Percentiles rank a stretch among this genome's conserved stretches.
Conservation (phyloP, 1,284 basidiomycete genomes). For the Neolentinus lepideus region DNA sequence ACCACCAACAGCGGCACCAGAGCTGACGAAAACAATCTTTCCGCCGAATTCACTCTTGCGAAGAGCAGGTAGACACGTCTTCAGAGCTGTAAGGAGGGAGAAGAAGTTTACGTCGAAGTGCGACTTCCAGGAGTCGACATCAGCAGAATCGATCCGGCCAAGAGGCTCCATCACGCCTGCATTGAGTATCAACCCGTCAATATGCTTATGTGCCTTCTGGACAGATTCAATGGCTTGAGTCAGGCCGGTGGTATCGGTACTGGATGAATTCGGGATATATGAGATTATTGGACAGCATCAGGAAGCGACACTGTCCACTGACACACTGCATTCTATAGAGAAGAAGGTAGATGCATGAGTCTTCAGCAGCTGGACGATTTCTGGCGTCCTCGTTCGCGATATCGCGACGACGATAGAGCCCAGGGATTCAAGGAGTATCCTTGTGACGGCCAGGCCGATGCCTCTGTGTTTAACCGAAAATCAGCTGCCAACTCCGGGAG, state of each 20-base stretch:
- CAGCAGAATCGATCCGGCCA: conserved; percentile 29
- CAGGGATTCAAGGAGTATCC: conserved; percentile 53
- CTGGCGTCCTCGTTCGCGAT: conserved; percentile 60
- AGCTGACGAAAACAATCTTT: conserved; percentile 72
- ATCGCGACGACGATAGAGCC: conserved; percentile 66
- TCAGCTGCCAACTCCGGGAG: conserved; percentile 6
- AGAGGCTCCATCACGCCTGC: conserved; percentile 63
- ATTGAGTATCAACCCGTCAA: conserved; percentile 77
- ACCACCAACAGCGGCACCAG: conserved; percentile 71
- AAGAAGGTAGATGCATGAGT: conserved; percentile 38
- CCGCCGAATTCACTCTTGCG: conserved; percentile 55
- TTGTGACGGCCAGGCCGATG: conserved; percentile 72
- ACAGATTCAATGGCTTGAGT: conserved; percentile 40
- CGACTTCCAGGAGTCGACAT: conserved; percentile 47
- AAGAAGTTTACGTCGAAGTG: conserved; percentile 83
- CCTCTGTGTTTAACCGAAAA: conserved; percentile 42
- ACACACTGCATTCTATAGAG: conserved; percentile 68
- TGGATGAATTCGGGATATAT: conserved; percentile 19
- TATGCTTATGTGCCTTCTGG: conserved; percentile 42
- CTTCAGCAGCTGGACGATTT: conserved; percentile 48
- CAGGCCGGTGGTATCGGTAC: conserved; percentile 53
- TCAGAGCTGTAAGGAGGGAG: conserved; percentile 64
- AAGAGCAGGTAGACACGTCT: conserved; percentile 59
- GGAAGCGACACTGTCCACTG: conserved; percentile 23
- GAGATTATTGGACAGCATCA: conserved; percentile 11